Base-by-base conservation (phyloP, 73 alveolate species). In the Stentor roeselii region DNA sequence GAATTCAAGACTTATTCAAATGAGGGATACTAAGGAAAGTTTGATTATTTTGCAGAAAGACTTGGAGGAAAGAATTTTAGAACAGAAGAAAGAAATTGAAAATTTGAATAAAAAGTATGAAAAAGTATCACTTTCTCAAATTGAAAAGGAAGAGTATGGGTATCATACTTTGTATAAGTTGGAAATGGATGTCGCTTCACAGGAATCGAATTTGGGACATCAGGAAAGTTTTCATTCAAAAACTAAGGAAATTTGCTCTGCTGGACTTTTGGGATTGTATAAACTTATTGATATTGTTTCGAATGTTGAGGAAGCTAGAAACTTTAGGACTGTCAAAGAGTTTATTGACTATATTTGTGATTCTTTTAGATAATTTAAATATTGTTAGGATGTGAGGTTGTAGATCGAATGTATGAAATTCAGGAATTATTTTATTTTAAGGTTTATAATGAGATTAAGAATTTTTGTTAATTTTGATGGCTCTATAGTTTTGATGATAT, bases 271-370 rank as follows among this genome's bases (percentile, higher is more conserved):
- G 0, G 80, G 80, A 15, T 34, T 67, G 1, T 11, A 67, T 2
- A 0, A 40, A 34, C 11, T 67, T 27, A 67, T 67, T 1, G 42
- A 67, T 27, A 67, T 27, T 27, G 37, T 67, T 21, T 36, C 42
- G 21, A 21, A 30, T 32, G 34, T 1, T 1, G 37, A 32, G 27
- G 80, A 67, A 21, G 37, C 21, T 21, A 67, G 41, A 34, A 32
- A 34, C 11, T 21, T 67, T 0, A 67, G 80, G 37, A 30, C 41
- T 67, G 37, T 67, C n/a, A 67, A 67, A 67, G 80, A 67, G 41
- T 36, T 40, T 27, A 67, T 67, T 67, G 80, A 67, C 42, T 67
- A 67, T 67, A n/a, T 67, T 67, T 67, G 80, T 34, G 80, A 67
- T n/a, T n/a, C n/a, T n/a, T n/a, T n/a, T n/a, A n/a, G n/a, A n/a